Conservation (phyloP, 495 filamentous ascomycete species). For the Hypoxylon trugodes region DNA sequence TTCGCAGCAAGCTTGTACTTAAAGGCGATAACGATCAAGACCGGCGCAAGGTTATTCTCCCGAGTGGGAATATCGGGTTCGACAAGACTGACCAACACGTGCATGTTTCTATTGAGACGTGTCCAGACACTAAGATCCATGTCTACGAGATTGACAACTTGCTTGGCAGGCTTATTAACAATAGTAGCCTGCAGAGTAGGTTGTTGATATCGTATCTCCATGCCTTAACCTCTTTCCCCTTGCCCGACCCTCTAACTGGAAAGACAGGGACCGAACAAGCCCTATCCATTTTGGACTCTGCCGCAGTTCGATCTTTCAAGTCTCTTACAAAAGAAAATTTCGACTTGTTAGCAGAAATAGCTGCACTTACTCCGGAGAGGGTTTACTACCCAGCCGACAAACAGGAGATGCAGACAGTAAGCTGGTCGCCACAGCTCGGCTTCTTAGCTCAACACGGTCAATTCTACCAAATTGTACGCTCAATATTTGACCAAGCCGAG, state of each 20-base stretch:
- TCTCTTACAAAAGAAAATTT: constrained; percentile 51
- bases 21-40: constrained; percentile 26
- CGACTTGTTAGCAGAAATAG: constrained; percentile 53
- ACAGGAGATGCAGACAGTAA: constrained; percentile 40
- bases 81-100: constrained; percentile 47
- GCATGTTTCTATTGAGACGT: constrained; percentile 47
- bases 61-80: constrained; percentile 51
- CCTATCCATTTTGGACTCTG: constrained; percentile 57
- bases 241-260: constrained; percentile 65
- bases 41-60: constrained; percentile 60
- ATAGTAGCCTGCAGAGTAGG: constrained; percentile 62
- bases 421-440: constrained; percentile 44
- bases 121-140: constrained; percentile 32
- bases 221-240: constrained; percentile 66
- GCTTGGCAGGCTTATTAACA: constrained; percentile 59
- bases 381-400: constrained; percentile 39
- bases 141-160: constrained; percentile 57
- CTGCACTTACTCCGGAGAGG: constrained; percentile 60
- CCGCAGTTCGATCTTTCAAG: constrained; percentile 60
- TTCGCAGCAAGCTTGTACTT: constrained; percentile 64
- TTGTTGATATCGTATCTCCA: constrained; percentile 66
- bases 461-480: constrained; percentile 52
- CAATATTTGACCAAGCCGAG: constrained; percentile 55
- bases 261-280: constrained; percentile 71
- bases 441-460: constrained; percentile 60